Percentiles rank a stretch among this genome's conserved stretches.
Evolutionary conservation across 1,139 yeast genomes (phyloP).

Genomic region (Magnusiomyces tetraspermus): DNA sequence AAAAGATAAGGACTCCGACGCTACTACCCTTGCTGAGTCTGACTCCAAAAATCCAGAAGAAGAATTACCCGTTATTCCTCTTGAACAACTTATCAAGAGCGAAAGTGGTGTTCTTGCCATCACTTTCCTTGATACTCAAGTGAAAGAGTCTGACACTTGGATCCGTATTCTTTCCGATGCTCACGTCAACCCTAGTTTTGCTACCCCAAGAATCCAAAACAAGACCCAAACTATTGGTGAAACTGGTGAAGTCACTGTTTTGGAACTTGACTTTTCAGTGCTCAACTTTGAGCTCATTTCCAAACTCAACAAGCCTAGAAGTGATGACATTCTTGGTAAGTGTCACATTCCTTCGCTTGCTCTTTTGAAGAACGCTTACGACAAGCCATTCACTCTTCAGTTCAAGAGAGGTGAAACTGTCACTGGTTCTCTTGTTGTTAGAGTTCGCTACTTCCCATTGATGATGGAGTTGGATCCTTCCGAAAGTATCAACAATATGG

Average conservation of each 20-base stretch:
- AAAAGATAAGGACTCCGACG: not conserved
- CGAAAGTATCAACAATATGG: constrained; percentile 70
- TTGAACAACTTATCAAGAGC: constrained; percentile 53
- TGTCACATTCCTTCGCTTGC: constrained; percentile 58
- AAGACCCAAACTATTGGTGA: constrained; percentile 26
- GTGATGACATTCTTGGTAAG: constrained; percentile 54
- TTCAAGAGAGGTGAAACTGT: constrained; percentile 44
- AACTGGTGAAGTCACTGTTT: constrained; percentile 64
- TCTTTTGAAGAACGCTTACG: constrained; percentile 56
- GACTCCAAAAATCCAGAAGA: constrained; percentile 21
- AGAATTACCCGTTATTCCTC: constrained; percentile 38
- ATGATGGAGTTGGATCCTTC: constrained; percentile 52
- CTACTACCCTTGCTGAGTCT: constrained; percentile 5
- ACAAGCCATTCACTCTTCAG: constrained; percentile 47
- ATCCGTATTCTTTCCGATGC: constrained; percentile 72
- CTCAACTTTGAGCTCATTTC: constrained; percentile 51
- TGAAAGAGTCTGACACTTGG: constrained; percentile 44
- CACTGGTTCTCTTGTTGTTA: constrained; percentile 47
- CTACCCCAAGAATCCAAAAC: constrained; percentile 39
- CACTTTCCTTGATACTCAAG: constrained; percentile 51
- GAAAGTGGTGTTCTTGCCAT: constrained; percentile 70
- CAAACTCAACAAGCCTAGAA: constrained; percentile 41
- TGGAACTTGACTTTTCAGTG: constrained; percentile 68
- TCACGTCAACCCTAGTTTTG: constrained; percentile 52
- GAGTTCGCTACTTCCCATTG: constrained; percentile 75